Evolutionary conservation across 1,139 yeast genomes (phyloP).

Genomic region (Pneumocystis sp.): DNA sequence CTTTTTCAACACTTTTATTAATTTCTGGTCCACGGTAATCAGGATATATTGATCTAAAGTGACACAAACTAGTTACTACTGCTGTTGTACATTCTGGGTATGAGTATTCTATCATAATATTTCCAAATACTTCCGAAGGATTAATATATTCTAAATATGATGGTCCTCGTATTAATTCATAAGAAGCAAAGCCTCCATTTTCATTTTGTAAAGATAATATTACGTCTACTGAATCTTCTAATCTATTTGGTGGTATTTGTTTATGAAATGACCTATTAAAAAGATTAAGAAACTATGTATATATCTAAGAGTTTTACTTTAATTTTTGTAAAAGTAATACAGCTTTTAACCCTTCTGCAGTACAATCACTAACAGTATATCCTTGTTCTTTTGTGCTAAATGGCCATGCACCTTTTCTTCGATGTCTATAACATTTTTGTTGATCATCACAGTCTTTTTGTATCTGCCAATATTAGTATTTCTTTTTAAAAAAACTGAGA

Average conservation of each 20-base stretch:
- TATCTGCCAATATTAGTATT: constrained; percentile 42
- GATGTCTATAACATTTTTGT: constrained; percentile 68
- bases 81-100: constrained; percentile 98
- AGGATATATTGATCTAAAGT: constrained; percentile 47
- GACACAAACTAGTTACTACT: constrained; percentile 72
- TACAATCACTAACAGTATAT: constrained; percentile 90
- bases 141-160: constrained; percentile 61
- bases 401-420: constrained; percentile 89
- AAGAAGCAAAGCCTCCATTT: constrained; percentile 84
- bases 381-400: constrained; percentile 94
- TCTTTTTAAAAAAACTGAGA: neutral
- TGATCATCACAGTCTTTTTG: constrained; percentile 51
- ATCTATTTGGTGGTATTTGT: constrained; percentile 37
- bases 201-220: constrained; percentile 64
- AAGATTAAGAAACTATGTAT: constrained; percentile 5
- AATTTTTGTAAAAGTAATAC: constrained; percentile 69
- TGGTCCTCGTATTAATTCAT: constrained; percentile 74
- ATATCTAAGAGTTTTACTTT: constrained; percentile 27
- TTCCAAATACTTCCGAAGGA: constrained; percentile 96
- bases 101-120: constrained; percentile 96
- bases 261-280: constrained; percentile 26
- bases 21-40: constrained; percentile 55
- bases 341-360: constrained; percentile 91
- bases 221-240: constrained; percentile 60
- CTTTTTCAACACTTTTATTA: constrained; percentile 50